phyloP scores from a whole-genome alignment of 176 grass and related monocot species.

The Hordeum marinum region DNA sequence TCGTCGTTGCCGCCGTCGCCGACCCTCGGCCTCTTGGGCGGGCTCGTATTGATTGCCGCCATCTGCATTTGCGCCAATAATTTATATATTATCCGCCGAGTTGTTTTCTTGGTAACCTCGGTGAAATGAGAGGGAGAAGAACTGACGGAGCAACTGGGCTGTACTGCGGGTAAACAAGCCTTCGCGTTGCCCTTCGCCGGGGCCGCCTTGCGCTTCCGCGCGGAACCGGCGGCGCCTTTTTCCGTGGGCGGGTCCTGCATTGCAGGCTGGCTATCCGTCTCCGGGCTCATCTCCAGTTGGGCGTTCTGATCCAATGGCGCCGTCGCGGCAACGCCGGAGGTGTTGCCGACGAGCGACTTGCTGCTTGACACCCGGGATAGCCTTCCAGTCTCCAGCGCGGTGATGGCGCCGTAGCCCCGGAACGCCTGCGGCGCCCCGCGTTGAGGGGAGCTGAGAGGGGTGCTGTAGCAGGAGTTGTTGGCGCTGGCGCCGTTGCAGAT shows the following conservation, averaged over 20 bases:
- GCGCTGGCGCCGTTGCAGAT: slow-evolving; percentile 43
- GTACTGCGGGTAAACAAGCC: slow-evolving; percentile 11
- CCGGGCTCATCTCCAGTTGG: slow-evolving; percentile 3
- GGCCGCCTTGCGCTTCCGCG: slow-evolving; percentile 46
- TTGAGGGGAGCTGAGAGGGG: slow-evolving; percentile 56
- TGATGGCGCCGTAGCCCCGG: no score
- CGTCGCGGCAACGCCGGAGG: no score
- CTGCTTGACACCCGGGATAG: no score
- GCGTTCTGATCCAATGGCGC: not conserved
- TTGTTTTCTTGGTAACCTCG: not conserved
- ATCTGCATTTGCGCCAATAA: slow-evolving; percentile 13
- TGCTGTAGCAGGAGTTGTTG: slow-evolving; percentile 62
- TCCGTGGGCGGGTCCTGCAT: not conserved
- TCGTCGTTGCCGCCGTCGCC: not conserved
- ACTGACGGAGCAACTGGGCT: not conserved
- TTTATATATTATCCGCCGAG: not conserved
- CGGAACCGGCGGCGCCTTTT: not conserved
- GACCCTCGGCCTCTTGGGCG: slow-evolving; percentile 40
- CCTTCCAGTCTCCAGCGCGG: no score
- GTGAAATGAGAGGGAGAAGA: not conserved
- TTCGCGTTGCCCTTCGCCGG: slow-evolving; percentile 38
- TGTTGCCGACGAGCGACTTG: no score
- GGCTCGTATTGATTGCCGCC: slow-evolving; percentile 10
- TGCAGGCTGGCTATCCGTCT: not conserved
- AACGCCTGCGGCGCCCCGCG: not conserved